Percentiles rank a stretch among this genome's conserved stretches.
Conservation (phyloP, 768 basidiomycete genomes). For the Mycena venus region DNA sequence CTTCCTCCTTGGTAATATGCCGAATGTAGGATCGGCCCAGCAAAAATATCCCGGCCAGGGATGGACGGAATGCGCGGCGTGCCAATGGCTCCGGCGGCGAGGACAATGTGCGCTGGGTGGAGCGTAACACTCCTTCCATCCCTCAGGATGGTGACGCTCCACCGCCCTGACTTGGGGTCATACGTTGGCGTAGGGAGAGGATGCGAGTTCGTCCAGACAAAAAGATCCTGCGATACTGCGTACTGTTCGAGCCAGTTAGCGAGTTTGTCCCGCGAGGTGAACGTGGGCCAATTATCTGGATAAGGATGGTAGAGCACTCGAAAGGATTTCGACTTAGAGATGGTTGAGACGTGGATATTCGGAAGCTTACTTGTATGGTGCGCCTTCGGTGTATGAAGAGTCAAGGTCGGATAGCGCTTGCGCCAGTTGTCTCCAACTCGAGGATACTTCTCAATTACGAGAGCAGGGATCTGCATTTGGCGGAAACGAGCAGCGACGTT, state of each 20-base stretch:
- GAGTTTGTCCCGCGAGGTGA: conserved; percentile 55
- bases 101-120: conserved; percentile 53
- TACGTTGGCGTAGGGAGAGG: conserved; percentile 48
- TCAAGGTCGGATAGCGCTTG: conserved; percentile 56
- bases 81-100: conserved; percentile 54
- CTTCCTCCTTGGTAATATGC: conserved; percentile 42
- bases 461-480: conserved; percentile 52
- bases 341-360: not conserved
- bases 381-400: conserved; percentile 56
- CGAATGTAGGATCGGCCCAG: conserved; percentile 48
- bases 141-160: conserved; percentile 47
- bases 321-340: conserved; percentile 48
- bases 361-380: conserved; percentile 4
- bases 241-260: conserved; percentile 61
- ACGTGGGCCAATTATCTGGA: conserved; percentile 56
- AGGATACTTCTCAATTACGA: conserved; percentile 51
- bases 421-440: conserved; percentile 59
- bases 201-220: conserved; percentile 55
- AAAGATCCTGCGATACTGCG: conserved; percentile 59
- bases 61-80: conserved; percentile 47
- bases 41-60: conserved; percentile 39
- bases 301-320: conserved; percentile 55
- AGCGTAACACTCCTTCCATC: conserved; percentile 44
- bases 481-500: conserved; percentile 56
- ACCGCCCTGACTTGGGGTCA: conserved; percentile 42